Evolutionary conservation across 805 yeast genomes (phyloP).

Genomic region (Metschnikowia corniflorae): DNA sequence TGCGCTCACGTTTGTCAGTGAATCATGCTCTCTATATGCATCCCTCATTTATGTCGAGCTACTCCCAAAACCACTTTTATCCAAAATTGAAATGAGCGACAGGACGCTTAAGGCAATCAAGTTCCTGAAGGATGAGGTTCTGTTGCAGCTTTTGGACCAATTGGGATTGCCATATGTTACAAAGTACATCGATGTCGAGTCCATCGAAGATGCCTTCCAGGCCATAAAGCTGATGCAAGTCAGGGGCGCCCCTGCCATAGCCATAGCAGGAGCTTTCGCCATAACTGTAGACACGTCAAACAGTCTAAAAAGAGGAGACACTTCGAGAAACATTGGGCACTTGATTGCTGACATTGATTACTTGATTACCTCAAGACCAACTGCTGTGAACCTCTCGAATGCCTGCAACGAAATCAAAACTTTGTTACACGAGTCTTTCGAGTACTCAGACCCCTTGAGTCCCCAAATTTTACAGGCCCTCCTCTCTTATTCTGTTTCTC

Average conservation of each 20-base stretch:
- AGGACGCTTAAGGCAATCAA: conserved; percentile 57
- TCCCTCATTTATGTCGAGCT: too few species aligned
- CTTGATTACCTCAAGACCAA: conserved; percentile 79
- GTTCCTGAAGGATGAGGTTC: conserved; percentile 46
- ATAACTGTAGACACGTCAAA: conserved; percentile 65
- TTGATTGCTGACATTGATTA: conserved; percentile 54
- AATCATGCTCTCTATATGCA: too few species aligned
- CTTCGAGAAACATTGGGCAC: conserved; percentile 24
- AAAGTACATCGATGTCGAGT: conserved; percentile 55
- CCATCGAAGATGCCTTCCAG: conserved; percentile 71
- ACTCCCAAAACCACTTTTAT: too few species aligned
- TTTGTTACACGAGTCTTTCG: conserved; percentile 20
- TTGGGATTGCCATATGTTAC: conserved; percentile 77
- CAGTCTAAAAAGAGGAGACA: conserved; percentile 20
- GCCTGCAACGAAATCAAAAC: conserved; percentile 56
- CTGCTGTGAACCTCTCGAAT: conserved; percentile 88
- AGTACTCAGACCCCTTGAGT: conserved; percentile 16
- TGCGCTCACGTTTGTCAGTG: too few species aligned
- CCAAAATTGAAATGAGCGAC: conserved; percentile 6
- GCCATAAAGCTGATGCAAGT: conserved; percentile 93
- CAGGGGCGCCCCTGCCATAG: conserved; percentile 98
- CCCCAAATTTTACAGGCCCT: conserved; percentile 29
- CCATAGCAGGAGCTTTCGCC: conserved; percentile 87
- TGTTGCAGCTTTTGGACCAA: conserved; percentile 73
- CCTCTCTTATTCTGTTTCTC: conserved; percentile 43